Conservation (phyloP, 2,329 filamentous ascomycete species). For the Arthrobotrys sphaeroides region DNA sequence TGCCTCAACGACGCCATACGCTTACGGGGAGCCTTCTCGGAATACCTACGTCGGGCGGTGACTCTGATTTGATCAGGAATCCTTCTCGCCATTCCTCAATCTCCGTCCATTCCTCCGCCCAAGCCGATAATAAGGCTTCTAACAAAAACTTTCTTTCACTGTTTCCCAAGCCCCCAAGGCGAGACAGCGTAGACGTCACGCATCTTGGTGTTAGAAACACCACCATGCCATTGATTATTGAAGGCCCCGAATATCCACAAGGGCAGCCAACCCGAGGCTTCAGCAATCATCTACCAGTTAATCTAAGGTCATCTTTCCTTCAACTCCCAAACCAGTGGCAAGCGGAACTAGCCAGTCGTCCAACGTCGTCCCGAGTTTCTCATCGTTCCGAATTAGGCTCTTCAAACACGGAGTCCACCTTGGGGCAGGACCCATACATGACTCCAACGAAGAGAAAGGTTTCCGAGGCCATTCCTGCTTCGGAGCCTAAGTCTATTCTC, state of each 20-base stretch:
- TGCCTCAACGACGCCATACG: slow-evolving; percentile 35
- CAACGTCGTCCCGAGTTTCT: neutral
- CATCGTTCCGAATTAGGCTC: neutral
- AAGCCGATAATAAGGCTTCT: neutral
- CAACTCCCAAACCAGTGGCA: neutral
- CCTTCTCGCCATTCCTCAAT: slow-evolving; percentile 10
- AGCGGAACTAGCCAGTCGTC: neutral
- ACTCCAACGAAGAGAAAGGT: neutral
- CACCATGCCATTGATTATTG: slow-evolving; percentile 20
- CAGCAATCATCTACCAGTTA: slow-evolving; percentile 13
- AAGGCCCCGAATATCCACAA: neutral
- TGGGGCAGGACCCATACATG: neutral
- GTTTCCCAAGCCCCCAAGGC: slow-evolving; percentile 21
- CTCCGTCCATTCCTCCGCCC: neutral
- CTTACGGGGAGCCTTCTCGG: slow-evolving; percentile 29
- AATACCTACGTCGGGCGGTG: neutral
- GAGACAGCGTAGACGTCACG: slow-evolving; percentile 15
- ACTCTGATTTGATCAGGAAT: neutral
- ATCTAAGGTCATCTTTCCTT: neutral
- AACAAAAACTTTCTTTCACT: slow-evolving; percentile 17
- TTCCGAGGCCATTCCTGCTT: neutral
- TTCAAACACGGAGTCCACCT: neutral
- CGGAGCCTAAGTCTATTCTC: neutral
- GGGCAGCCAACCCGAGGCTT: neutral
- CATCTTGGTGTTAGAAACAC: slow-evolving; percentile 4